phyloP scores from a whole-genome alignment of 2,329 filamentous ascomycete genomes.

The Zopfia rhizophila region DNA sequence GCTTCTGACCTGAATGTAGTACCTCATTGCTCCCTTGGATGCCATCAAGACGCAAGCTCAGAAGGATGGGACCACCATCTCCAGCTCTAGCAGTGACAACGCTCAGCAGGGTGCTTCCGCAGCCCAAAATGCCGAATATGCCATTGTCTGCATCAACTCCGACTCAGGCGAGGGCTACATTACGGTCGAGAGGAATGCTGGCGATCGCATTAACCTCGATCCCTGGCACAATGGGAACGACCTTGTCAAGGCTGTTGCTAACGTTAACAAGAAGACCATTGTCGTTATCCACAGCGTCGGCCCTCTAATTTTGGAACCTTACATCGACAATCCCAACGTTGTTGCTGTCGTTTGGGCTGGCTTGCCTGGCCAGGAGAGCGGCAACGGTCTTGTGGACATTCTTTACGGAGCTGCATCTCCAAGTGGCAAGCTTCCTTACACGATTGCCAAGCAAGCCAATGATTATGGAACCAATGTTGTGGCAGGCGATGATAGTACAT shows the following conservation, averaged over 20 bases:
- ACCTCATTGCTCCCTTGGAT: conserved; percentile 57
- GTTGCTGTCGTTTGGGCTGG: conserved; percentile 54
- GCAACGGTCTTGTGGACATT: conserved; percentile 58
- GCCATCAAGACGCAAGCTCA: conserved; percentile 53
- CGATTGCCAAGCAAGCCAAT: conserved; percentile 44
- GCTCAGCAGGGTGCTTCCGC: conserved; percentile 49
- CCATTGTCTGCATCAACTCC: conserved; percentile 61
- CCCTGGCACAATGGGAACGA: conserved; percentile 58
- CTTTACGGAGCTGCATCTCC: conserved; percentile 57
- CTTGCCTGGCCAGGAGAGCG: conserved; percentile 57
- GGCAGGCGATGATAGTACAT: conserved; percentile 43
- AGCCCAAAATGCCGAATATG: conserved; percentile 48
- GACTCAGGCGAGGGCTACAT: conserved; percentile 62
- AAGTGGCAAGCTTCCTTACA: conserved; percentile 68
- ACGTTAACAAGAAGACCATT: conserved; percentile 49
- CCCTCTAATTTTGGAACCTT: conserved; percentile 48
- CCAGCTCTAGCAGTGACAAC: conserved; percentile 52
- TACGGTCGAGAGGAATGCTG: conserved; percentile 56
- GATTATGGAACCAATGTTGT: conserved; percentile 46
- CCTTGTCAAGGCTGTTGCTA: conserved; percentile 51
- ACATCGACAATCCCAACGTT: conserved; percentile 50
- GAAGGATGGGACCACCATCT: conserved; percentile 51
- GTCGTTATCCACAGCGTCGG: conserved; percentile 53
- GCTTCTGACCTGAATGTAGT: conserved; percentile 33
- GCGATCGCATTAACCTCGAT: conserved; percentile 61